Evolutionary conservation across 139 green algal genomes (phyloP), one percentile per base, ranked within the genome.

Genomic region (Micractinium sp.): DNA sequence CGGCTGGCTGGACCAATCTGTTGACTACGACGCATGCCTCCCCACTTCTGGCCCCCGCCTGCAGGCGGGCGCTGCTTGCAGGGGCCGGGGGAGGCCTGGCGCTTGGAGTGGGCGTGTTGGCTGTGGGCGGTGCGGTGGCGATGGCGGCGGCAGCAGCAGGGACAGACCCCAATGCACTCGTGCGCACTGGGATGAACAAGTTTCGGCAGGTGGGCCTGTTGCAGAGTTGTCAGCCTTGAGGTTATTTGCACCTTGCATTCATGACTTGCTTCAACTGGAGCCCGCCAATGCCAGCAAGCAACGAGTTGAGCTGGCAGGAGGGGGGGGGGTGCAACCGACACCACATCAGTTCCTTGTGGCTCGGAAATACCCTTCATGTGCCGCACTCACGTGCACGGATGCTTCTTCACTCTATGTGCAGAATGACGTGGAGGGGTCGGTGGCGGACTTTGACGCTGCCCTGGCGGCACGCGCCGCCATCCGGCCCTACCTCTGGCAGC

Each of bases 361-460:
- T n/a, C n/a, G n/a, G n/a, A n/a, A n/a, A n/a, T n/a, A 9, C 47
- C 47, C 47, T 5, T 56, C 47, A 56, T 56, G 47, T 56, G 47
- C 47, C 9, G 7, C 47, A 56, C 47, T 56, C 47, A 5, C 47
- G 47, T 9, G 9, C 47, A 56, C 47, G 47, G 47, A 5, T 56
- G 47, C n/a, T n/a, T 56, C 47, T 9, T 56, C 47, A 56, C 47
- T 56, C 71, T 61, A 19, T 36, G 84, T 81, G 66, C 86, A 91
- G 84, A 89, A 91, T 61, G 92, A 96, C 31, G 91, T 97, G 36
- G 93, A 94, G 79, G 94, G 77, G 0, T 95, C 94, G 1, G 16
- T 95, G 25, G 47, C 86, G 29, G 93, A 95, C 61, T 97, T 97
- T 93, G 92, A 97, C 86, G 61, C 60, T 0, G 95, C 92, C 5